Evolutionary conservation across 148 eudicot species (phyloP).

Genomic region (Nyssa sinensis): DNA sequence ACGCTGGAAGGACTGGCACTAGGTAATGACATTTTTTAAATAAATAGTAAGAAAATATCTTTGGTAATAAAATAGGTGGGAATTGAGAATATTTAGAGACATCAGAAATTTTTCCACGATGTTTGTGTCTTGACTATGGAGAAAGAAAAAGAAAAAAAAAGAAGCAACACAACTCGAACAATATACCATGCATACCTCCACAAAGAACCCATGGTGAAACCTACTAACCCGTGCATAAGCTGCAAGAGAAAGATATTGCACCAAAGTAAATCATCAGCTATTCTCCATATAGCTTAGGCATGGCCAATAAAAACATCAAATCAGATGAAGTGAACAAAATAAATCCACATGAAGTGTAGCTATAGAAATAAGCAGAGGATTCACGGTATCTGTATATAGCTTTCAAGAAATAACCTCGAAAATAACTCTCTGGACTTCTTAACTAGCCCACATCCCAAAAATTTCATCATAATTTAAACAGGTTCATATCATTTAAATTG

Average conservation of each 20-base stretch:
- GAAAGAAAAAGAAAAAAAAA: not conserved
- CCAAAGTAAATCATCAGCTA: conserved; percentile 4
- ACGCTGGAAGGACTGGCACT: too few relatives aligned
- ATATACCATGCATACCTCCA: conserved; percentile 61
- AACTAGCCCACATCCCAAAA: not conserved
- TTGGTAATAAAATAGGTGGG: too few relatives aligned
- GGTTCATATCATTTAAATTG: too few relatives aligned
- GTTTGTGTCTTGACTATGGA: not conserved
- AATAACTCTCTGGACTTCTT: not conserved
- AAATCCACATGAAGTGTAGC: not conserved
- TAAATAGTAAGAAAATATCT: too few relatives aligned
- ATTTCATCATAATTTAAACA: not conserved
- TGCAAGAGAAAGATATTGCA: conserved; percentile 29
- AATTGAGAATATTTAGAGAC: not conserved
- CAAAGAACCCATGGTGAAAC: conserved; percentile 77
- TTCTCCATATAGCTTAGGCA: not conserved
- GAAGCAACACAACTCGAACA: not conserved
- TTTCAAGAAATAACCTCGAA: too few relatives aligned
- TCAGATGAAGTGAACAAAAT: not conserved
- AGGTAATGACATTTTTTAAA: too few relatives aligned
- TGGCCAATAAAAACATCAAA: not conserved
- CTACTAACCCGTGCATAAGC: conserved; percentile 87
- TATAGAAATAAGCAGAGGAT: not conserved
- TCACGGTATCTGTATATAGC: not conserved
- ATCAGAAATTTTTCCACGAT: not conserved